These are phyloP conservation scores for Kappamyces sp. DNA, from an alignment of 192 early-diverging fungal species.

Conservation along the genomic window DNA sequence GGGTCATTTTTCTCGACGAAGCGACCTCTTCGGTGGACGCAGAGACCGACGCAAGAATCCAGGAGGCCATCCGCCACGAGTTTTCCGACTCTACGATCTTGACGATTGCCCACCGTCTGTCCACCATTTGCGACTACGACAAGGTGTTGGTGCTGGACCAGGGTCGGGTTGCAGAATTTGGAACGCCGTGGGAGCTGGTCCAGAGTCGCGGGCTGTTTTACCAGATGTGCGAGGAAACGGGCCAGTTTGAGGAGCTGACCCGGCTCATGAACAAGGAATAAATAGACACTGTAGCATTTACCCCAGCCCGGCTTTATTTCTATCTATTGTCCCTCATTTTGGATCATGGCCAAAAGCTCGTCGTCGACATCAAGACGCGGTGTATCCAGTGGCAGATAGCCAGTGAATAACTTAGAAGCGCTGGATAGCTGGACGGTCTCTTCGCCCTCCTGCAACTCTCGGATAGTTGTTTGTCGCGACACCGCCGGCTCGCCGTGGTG, in stretches of 20 bases:
- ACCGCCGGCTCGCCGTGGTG: no score
- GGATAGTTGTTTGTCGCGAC: no score
- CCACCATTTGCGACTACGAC: constrained; percentile 61
- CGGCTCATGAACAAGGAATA: not conserved
- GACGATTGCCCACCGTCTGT: constrained; percentile 77
- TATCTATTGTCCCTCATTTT: no score
- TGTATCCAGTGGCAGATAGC: no score
- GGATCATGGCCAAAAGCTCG: no score
- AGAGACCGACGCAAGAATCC: constrained; percentile 58
- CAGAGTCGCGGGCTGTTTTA: constrained; percentile 27
- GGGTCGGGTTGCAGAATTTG: constrained; percentile 61
- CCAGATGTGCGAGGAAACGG: constrained; percentile 58
- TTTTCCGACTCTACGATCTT: constrained; percentile 66
- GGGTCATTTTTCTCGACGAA: constrained; percentile 69
- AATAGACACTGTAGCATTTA: no score
- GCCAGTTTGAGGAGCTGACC: constrained; percentile 60
- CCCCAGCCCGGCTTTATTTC: no score
- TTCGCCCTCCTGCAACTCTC: no score
- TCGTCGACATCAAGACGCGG: no score
- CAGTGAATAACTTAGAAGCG: no score
- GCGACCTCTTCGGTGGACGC: constrained; percentile 57
- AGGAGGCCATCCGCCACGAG: constrained; percentile 66
- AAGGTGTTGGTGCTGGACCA: constrained; percentile 65
- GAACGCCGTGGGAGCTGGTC: constrained; percentile 55
- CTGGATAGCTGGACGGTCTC: no score